These are phyloP conservation scores for Calonectria hongkongensis DNA, from an alignment of 2,329 filamentous ascomycete genomes.

Conservation along the genomic window DNA sequence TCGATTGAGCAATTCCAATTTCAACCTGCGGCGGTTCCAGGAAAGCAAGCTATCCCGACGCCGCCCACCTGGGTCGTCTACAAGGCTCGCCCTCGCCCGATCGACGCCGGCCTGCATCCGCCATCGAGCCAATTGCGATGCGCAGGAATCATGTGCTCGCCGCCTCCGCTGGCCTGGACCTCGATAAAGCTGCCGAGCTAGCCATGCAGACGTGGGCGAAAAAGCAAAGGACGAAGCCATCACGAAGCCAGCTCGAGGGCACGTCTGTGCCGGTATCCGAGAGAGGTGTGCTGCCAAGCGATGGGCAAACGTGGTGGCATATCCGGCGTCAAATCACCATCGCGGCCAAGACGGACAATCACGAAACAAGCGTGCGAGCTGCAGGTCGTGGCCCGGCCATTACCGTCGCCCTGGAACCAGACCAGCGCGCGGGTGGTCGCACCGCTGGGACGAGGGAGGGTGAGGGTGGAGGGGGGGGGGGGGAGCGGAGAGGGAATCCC, in stretches of 20 bases:
- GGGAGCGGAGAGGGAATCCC: background rate
- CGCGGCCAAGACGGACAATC: slow-evolving; percentile 25
- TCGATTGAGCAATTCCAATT: slow-evolving; percentile 43
- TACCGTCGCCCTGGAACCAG: slow-evolving; percentile 47
- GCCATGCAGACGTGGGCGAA: slow-evolving; percentile 23
- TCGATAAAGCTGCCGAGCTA: slow-evolving; percentile 32
- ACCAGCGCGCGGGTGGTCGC: slow-evolving; percentile 37
- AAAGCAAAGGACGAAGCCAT: background rate
- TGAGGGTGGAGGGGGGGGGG: slow-evolving; percentile 29
- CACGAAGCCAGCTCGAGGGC: slow-evolving; percentile 4
- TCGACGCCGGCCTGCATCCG: slow-evolving; percentile 6
- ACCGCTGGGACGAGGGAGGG: slow-evolving; percentile 38
- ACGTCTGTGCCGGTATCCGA: slow-evolving; percentile 51
- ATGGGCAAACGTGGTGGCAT: slow-evolving; percentile 38
- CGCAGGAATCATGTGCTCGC: background rate
- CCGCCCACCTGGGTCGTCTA: background rate
- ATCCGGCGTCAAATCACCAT: slow-evolving; percentile 27
- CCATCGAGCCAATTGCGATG: slow-evolving; percentile 26
- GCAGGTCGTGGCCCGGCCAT: slow-evolving; percentile 45
- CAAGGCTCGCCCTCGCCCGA: slow-evolving; percentile 5
- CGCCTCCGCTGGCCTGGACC: slow-evolving; percentile 18
- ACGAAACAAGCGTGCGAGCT: slow-evolving; percentile 41
- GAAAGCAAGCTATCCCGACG: background rate
- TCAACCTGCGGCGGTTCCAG: background rate
- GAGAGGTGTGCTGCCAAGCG: slow-evolving; percentile 51